Conservation (phyloP, 805 yeast genomes). For the Nakazawaea ambrosiae region DNA sequence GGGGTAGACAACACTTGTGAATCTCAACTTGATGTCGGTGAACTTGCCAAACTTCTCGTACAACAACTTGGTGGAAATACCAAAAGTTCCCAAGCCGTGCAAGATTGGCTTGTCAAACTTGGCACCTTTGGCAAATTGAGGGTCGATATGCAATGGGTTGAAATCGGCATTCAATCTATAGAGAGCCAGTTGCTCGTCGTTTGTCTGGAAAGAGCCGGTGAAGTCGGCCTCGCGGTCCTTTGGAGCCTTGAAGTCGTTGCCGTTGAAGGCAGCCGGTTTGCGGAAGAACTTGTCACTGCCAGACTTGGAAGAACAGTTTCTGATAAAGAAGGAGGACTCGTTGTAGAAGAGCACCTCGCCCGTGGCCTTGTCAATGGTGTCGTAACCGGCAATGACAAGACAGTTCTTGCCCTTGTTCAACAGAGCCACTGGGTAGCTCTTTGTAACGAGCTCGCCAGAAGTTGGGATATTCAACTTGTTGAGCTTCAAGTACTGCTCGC, state of each 20-base stretch:
- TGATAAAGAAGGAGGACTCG: slow-evolving; percentile 78
- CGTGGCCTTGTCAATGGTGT: slow-evolving; percentile 58
- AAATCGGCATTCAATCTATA: slow-evolving; percentile 91
- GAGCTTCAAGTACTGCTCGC: slow-evolving; percentile 86
- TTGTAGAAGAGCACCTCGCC: slow-evolving; percentile 71
- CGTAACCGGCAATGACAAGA: slow-evolving; percentile 64
- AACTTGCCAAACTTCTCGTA: slow-evolving; percentile 76
- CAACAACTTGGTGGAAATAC: slow-evolving; percentile 70
- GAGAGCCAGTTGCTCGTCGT: slow-evolving; percentile 74
- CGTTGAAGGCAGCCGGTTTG: slow-evolving; percentile 53
- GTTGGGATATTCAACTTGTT: slow-evolving; percentile 75
- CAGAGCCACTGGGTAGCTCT: slow-evolving; percentile 62
- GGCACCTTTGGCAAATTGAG: slow-evolving; percentile 80
- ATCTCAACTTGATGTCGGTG: slow-evolving; percentile 82
- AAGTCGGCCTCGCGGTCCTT: slow-evolving; percentile 55
- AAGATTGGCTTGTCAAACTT: slow-evolving; percentile 81
- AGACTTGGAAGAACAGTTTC: slow-evolving; percentile 61
- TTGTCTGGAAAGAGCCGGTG: slow-evolving; percentile 48
- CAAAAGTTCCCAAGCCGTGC: slow-evolving; percentile 88
- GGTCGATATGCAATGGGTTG: slow-evolving; percentile 95
- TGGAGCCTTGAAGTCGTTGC: slow-evolving; percentile 59
- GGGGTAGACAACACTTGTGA: slow-evolving; percentile 87
- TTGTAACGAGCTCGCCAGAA: slow-evolving; percentile 54
- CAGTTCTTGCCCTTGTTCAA: slow-evolving; percentile 85
- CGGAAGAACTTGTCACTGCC: slow-evolving; percentile 39